These are phyloP conservation scores for Cryptosporidium ryanae DNA, from an alignment of 169 alveolate species.

Conservation along the genomic window DNA sequence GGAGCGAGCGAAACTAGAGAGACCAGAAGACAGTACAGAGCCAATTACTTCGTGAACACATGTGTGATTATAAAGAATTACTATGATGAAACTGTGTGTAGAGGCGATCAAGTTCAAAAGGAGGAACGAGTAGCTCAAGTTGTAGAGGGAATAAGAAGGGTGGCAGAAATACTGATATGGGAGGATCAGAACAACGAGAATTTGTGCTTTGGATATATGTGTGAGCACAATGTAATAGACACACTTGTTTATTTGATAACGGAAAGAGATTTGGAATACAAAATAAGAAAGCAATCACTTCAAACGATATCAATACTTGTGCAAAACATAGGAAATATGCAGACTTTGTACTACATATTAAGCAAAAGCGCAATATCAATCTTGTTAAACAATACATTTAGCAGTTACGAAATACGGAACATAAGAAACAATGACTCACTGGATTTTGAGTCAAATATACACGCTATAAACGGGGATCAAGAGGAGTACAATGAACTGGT, in stretches of 20 bases:
- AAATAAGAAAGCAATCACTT: constrained; percentile 45
- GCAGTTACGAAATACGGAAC: background rate
- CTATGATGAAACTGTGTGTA: too few relatives aligned
- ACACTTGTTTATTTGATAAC: constrained; percentile 17
- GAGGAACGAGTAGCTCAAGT: background rate
- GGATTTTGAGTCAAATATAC: background rate
- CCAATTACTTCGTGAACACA: too few relatives aligned
- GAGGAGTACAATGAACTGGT: constrained; percentile 75
- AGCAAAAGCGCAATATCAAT: constrained; percentile 26
- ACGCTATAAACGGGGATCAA: constrained; percentile 1
- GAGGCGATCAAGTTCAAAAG: too few relatives aligned
- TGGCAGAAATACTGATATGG: constrained; percentile 65
- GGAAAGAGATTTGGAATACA: constrained; percentile 4
- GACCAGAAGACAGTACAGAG: too few relatives aligned
- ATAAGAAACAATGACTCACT: background rate
- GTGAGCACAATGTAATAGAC: constrained; percentile 10
- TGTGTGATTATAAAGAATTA: too few relatives aligned
- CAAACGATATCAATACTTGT: constrained; percentile 53
- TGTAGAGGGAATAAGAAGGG: constrained; percentile 38
- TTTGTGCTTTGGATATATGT: constrained; percentile 32
- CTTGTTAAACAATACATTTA: constrained; percentile 33
- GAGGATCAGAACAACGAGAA: constrained; percentile 62
- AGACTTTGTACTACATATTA: constrained; percentile 32
- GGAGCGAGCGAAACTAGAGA: too few relatives aligned
- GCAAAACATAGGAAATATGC: constrained; percentile 21